Conservation (phyloP, 495 filamentous ascomycete species). For the Halenospora varia region DNA sequence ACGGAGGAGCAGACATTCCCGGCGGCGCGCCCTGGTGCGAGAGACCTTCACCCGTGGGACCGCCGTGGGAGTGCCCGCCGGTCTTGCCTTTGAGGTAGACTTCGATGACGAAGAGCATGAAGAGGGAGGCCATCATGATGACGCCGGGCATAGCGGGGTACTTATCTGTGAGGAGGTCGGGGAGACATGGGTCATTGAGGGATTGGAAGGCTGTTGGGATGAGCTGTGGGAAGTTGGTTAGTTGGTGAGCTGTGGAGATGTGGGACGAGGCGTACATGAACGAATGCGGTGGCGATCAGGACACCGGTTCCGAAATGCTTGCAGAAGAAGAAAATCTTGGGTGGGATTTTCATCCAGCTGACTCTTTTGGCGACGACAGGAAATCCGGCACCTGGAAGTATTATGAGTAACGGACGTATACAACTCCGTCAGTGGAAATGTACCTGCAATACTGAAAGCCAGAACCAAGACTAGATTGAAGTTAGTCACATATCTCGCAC, state of each 20-base stretch:
- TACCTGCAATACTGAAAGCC: conserved; percentile 14
- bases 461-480: conserved; percentile 10
- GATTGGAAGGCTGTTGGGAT: conserved; percentile 53
- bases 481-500: neutral
- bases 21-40: conserved; percentile 4
- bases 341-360: conserved; percentile 48
- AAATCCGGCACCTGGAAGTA: conserved; percentile 37
- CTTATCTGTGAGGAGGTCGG: conserved; percentile 46
- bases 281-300: conserved; percentile 44
- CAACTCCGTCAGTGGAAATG: neutral
- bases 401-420: neutral
- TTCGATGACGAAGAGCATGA: conserved; percentile 51
- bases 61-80: conserved; percentile 48
- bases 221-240: conserved; percentile 29
- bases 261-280: conserved; percentile 41
- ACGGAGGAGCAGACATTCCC: neutral
- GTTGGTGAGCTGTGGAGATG: neutral
- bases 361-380: conserved; percentile 52
- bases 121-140: conserved; percentile 55
- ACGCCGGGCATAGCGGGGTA: conserved; percentile 58
- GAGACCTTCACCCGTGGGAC: conserved; percentile 38
- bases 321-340: conserved; percentile 48
- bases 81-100: conserved; percentile 45
- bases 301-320: conserved; percentile 50
- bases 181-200: conserved; percentile 55